Evolutionary conservation across 768 basidiomycete genomes (phyloP), one percentile per base, ranked within the genome.

Genomic region (Russula ochroleuca): DNA sequence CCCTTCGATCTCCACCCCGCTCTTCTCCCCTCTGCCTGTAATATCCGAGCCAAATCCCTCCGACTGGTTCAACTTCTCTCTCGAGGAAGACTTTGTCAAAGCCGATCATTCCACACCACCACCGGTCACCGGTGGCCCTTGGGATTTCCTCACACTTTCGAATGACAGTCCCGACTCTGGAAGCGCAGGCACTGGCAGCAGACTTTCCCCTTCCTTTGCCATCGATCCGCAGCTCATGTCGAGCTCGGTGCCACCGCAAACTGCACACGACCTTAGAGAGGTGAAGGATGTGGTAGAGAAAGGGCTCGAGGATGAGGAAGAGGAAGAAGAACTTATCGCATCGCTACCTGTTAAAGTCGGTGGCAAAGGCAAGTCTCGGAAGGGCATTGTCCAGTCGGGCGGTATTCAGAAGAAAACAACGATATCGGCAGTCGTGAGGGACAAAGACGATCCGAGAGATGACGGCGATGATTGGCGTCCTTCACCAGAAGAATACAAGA

Each of bases 401-500:
- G 90, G 90, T 19, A 74, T 93, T 57, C 79, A 78, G 58, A 93
- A 93, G 75, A 82, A 84, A 38, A 69, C 77, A 2, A 61, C 73
- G 19, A 43, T 73, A 57, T 62, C 72, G 5, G 71, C 75, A 2
- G 72, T 73, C 21, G 76, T 75, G 57, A 76, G 76, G 65, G 77
- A 78, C 64, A 67, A 65, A 13, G 80, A 81, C 48, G 80, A 83
- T 13, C 80, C 83, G 49, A 83, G 83, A 28, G 63, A 64, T 6
- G 76, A 87, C 8, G 82, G 87, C 10, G 88, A 87, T 52, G 89
- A 93, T 67, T 92, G 91, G 89, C 82, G 91, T 58, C 92, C 92
- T 3, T 83, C 85, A 10, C 89, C 94, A 0, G 96, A 97, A 69
- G 94, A 94, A 67, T 97, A 98, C 78, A 88, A 91, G 74, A 98